phyloP scores from a whole-genome alignment of 2,329 filamentous ascomycete genomes.

The Beauveria brongniartii region DNA sequence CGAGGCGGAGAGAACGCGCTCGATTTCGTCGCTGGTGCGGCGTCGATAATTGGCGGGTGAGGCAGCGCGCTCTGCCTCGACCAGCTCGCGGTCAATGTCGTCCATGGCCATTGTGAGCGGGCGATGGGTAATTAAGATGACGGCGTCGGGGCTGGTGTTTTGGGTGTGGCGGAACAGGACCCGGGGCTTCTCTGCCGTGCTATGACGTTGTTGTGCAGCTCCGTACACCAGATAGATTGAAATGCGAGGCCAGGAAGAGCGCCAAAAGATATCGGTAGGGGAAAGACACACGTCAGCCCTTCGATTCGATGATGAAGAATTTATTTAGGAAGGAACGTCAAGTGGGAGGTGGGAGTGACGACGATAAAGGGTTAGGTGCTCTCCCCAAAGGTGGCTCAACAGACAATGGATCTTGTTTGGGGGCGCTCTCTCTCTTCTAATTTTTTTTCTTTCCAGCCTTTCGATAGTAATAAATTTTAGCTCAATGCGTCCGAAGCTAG shows the following conservation, averaged over 20 bases:
- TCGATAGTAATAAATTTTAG: neutral
- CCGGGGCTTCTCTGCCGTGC: constrained; percentile 3
- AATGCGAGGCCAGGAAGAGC: neutral
- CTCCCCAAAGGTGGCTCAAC: neutral
- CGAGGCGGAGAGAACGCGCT: constrained; percentile 48
- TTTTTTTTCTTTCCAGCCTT: neutral
- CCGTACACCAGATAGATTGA: neutral
- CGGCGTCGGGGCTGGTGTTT: neutral
- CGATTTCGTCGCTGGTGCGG: constrained; percentile 46
- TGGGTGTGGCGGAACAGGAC: neutral
- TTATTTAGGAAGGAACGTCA: neutral
- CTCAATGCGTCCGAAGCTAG: neutral
- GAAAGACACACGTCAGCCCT: neutral
- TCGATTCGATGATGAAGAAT: neutral
- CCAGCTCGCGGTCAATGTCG: constrained; percentile 45
- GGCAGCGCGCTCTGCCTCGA: constrained; percentile 47
- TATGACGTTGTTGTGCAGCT: neutral
- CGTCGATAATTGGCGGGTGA: constrained; percentile 30
- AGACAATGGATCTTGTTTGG: neutral
- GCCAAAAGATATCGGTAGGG: neutral
- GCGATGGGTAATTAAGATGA: neutral
- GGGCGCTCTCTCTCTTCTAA: neutral
- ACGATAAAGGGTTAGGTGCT: neutral
- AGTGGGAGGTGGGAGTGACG: neutral
- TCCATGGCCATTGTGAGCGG: constrained; percentile 34